Percentiles rank a stretch among this genome's conserved stretches.
These are phyloP conservation scores for Goffeauzyma gilvescens DNA, from an alignment of 768 basidiomycete species.

Conservation along the genomic window DNA sequence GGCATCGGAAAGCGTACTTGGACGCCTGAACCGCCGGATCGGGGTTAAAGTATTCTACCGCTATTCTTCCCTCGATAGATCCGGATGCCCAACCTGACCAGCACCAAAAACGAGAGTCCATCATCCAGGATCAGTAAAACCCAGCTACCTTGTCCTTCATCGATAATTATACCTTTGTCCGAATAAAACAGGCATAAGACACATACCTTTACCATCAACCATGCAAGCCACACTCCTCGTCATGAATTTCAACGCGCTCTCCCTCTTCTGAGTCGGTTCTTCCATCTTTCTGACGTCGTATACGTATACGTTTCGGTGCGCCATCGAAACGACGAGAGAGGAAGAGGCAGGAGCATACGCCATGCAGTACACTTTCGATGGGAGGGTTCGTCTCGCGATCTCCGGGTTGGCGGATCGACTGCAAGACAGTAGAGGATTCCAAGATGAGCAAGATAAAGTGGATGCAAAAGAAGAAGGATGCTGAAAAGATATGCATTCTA, in stretches of 20 bases:
- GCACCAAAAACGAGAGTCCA: neutral
- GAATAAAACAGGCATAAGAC: neutral
- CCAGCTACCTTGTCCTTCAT: conserved; percentile 1
- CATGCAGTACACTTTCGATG: conserved; percentile 69
- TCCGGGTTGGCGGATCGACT: conserved; percentile 36
- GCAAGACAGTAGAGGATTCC: too few relatives aligned
- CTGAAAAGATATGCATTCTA: neutral
- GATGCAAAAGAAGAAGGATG: neutral
- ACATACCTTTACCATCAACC: conserved; percentile 69
- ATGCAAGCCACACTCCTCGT: conserved; percentile 79
- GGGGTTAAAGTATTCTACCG: conserved; percentile 89
- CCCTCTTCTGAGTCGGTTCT: conserved; percentile 55
- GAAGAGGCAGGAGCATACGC: conserved; percentile 47
- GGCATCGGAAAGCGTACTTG: conserved; percentile 94
- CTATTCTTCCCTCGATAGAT: conserved; percentile 87
- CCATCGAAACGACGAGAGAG: conserved; percentile 80
- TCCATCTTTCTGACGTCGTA: conserved; percentile 24
- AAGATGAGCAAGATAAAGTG: conserved; percentile 28
- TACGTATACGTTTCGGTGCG: conserved; percentile 71
- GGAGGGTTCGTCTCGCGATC: conserved; percentile 46
- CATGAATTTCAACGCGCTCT: conserved; percentile 89
- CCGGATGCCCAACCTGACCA: conserved; percentile 71
- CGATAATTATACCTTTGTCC: neutral
- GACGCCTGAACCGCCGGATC: conserved; percentile 55
- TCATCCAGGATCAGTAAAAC: neutral